Evolutionary conservation across 345 rosid genomes (phyloP).

Genomic region (Firmiana major): DNA sequence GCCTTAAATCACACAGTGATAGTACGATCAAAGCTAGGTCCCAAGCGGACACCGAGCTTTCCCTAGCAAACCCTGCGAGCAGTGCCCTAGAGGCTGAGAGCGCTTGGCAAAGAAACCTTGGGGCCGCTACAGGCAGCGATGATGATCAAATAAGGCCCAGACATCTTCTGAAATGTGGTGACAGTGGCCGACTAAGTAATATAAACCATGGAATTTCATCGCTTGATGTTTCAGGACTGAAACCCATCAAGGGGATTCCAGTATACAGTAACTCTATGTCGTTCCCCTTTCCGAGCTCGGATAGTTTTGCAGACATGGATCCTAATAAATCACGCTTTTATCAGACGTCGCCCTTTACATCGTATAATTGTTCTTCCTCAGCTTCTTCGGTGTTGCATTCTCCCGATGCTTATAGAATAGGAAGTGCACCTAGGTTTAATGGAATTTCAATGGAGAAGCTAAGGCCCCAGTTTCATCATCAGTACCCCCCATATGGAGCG

Average conservation of each 20-base stretch:
- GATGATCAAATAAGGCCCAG: slow-evolving; percentile 6
- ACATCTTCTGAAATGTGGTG: slow-evolving; percentile 5
- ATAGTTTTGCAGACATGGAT: slow-evolving; percentile 15
- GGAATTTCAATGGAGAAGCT: slow-evolving; percentile 34
- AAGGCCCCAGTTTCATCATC: slow-evolving; percentile 17
- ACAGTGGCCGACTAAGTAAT: slow-evolving; percentile 2
- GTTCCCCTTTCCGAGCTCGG: slow-evolving; percentile 14
- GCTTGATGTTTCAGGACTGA: slow-evolving; percentile 27
- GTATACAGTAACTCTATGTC: slow-evolving; percentile 24
- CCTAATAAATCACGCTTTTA: slow-evolving; percentile 22
- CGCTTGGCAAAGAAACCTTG: slow-evolving; percentile 14
- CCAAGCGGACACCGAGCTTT: slow-evolving; percentile 38
- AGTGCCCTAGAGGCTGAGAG: slow-evolving; percentile 23
- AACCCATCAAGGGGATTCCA: slow-evolving; percentile 52
- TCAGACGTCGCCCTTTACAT: slow-evolving; percentile 10
- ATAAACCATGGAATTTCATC: slow-evolving; percentile 29
- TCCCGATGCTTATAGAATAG: slow-evolving; percentile 2
- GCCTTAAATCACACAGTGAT: slow-evolving; percentile 25
- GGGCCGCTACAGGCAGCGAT: background rate
- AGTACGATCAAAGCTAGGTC: slow-evolving; percentile 19
- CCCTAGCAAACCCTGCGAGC: slow-evolving; percentile 24
- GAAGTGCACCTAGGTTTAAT: slow-evolving; percentile 28
- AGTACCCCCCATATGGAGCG: slow-evolving; percentile 12
- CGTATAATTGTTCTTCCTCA: slow-evolving; percentile 8
- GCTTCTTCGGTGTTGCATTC: slow-evolving; percentile 10